These are phyloP conservation scores for Mortierella hygrophila DNA, from an alignment of 192 early-diverging fungal genomes.

Conservation along the genomic window DNA sequence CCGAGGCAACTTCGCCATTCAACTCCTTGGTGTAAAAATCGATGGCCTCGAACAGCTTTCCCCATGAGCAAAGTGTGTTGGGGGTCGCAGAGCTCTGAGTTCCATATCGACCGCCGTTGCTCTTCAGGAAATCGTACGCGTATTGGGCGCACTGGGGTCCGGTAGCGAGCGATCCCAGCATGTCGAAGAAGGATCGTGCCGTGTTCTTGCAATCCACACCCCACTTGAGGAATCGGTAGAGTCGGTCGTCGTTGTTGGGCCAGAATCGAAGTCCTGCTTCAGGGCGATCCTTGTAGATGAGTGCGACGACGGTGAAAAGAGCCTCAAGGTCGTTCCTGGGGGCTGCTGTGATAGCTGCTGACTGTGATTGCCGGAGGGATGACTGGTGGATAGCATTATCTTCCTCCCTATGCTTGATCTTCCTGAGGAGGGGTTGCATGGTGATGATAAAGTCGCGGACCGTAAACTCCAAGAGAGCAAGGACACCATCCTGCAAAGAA, in stretches of 20 bases:
- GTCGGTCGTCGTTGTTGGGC: conserved; percentile 65
- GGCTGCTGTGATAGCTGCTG: conserved; percentile 15
- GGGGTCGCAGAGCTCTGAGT: conserved; percentile 46
- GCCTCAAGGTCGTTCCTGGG: conserved; percentile 69
- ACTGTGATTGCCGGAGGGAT: conserved; percentile 32
- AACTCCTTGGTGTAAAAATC: conserved; percentile 72
- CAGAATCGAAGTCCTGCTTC: conserved; percentile 84
- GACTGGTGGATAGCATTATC: conserved; percentile 55
- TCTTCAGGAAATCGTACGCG: conserved; percentile 59
- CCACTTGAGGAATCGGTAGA: conserved; percentile 76
- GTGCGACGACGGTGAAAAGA: conserved; percentile 79
- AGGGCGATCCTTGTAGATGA: conserved; percentile 80
- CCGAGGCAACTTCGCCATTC: conserved; percentile 56
- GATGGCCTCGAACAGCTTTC: conserved; percentile 79
- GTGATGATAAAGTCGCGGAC: conserved; percentile 66
- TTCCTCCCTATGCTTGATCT: conserved; percentile 79
- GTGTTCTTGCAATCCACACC: conserved; percentile 70
- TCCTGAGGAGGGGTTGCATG: conserved; percentile 69
- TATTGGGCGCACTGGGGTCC: conserved; percentile 71
- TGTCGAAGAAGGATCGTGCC: conserved; percentile 81
- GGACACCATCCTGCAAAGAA: conserved; percentile 62
- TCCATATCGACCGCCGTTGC: conserved; percentile 49
- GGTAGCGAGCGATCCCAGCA: conserved; percentile 86
- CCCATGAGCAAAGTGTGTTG: conserved; percentile 81
- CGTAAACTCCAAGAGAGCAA: conserved; percentile 64